Evolutionary conservation across 176 grass and related monocot genomes (phyloP).

Genomic region (bread wheat (Triticum aestivum)): DNA sequence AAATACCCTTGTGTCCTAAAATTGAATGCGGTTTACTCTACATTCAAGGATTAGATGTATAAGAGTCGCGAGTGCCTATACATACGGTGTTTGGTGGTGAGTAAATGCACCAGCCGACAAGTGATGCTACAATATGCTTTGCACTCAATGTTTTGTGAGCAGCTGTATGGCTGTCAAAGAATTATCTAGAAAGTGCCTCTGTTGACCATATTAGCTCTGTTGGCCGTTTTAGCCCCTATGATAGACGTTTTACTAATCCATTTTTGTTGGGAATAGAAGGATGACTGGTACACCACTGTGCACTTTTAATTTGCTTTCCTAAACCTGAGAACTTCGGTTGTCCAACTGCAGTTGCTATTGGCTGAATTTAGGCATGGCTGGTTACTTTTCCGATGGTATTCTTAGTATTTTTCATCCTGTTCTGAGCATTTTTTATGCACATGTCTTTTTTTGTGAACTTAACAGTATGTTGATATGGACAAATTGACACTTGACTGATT

Average conservation of each 20-base stretch:
- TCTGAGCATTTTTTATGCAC: neutral
- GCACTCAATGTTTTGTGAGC: conserved; percentile 18
- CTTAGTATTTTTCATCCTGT: neutral
- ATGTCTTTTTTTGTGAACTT: conserved; percentile 5
- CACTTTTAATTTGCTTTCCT: conserved; percentile 1
- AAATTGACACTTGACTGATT: neutral
- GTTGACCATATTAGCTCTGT: neutral
- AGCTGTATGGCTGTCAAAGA: conserved; percentile 15
- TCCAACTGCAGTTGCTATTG: neutral
- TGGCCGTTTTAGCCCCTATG: neutral
- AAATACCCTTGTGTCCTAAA: neutral
- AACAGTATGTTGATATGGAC: neutral
- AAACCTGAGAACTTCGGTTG: neutral
- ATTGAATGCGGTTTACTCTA: neutral
- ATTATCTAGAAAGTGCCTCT: conserved; percentile 8
- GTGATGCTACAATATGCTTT: conserved; percentile 21
- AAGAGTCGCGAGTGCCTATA: neutral
- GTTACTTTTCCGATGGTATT: neutral
- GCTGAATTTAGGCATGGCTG: neutral
- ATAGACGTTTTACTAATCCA: conserved; percentile 5
- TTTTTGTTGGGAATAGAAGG: neutral
- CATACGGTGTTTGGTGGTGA: conserved; percentile 1
- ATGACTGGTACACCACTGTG: neutral
- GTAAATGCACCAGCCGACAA: conserved; percentile 32
- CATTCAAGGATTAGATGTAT: neutral